Percentiles rank a stretch among this genome's conserved stretches.
These are phyloP conservation scores for Ganoderma lingzhi DNA, from an alignment of 1,284 basidiomycete species.

Conservation along the genomic window DNA sequence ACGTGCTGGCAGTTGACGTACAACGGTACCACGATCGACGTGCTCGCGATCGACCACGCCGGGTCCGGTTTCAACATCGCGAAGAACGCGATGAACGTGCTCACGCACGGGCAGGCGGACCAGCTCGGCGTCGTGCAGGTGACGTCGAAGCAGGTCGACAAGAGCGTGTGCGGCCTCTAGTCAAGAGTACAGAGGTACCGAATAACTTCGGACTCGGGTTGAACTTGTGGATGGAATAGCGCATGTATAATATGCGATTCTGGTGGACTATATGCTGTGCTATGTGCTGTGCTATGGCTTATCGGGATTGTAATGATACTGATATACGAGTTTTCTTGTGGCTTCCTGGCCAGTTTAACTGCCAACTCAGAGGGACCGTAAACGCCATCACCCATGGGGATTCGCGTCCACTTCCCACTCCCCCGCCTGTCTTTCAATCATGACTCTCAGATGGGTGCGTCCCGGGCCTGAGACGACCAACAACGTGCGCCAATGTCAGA, in stretches of 20 bases:
- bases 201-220: not conserved
- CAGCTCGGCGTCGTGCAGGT: slow-evolving; percentile 49
- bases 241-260: not conserved
- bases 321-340: slow-evolving; percentile 52
- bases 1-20: slow-evolving; percentile 34
- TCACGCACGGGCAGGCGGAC: slow-evolving; percentile 49
- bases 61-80: slow-evolving; percentile 50
- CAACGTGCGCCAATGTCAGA: not conserved
- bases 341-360: not conserved
- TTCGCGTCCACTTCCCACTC: not conserved
- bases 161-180: slow-evolving; percentile 40
- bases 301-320: not conserved
- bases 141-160: slow-evolving; percentile 43
- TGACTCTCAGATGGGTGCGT: not conserved
- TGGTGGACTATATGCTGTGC: not conserved
- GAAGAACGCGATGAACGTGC: slow-evolving; percentile 49
- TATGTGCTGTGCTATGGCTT: not conserved
- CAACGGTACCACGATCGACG: slow-evolving; percentile 46
- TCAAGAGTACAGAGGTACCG: not conserved
- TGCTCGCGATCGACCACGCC: slow-evolving; percentile 52
- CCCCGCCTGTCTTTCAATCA: not conserved
- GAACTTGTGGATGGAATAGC: not conserved
- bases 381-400: not conserved
- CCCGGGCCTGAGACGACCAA: not conserved
- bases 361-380: no score